Conservation (phyloP, 164 flowering plant genomes). For the Chloranthus sessilifolius region DNA sequence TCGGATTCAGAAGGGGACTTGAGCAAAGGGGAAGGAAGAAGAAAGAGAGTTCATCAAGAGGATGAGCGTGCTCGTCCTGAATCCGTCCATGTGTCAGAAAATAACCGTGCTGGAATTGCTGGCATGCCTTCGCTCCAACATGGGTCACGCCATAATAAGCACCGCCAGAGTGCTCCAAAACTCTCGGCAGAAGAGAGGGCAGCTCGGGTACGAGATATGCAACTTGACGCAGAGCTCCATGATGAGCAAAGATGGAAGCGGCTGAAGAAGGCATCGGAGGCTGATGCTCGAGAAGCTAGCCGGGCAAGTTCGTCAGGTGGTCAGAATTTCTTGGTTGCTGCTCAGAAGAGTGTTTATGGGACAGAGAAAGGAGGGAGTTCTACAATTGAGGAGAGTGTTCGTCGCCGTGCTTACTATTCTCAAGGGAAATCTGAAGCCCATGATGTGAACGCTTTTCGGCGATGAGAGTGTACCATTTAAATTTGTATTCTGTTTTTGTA, state of each 20-base stretch:
- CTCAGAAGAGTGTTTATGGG: slow-evolving; percentile 70
- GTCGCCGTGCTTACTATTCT: slow-evolving; percentile 60
- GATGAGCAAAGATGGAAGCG: slow-evolving; percentile 92
- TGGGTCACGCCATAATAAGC: slow-evolving; percentile 32
- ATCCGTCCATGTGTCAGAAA: neutral
- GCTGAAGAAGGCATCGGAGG: slow-evolving; percentile 76
- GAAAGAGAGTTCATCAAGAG: slow-evolving; percentile 11
- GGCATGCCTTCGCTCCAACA: slow-evolving; percentile 5
- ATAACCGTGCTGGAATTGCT: neutral
- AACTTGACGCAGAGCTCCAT: slow-evolving; percentile 77
- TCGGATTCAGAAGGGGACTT: slow-evolving; percentile 8
- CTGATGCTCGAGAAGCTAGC: slow-evolving; percentile 59
- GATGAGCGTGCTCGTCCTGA: slow-evolving; percentile 7
- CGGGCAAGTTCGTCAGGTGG: slow-evolving; percentile 23
- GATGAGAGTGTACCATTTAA: too few relatives aligned
- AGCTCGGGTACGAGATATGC: slow-evolving; percentile 83
- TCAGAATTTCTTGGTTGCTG: slow-evolving; percentile 63
- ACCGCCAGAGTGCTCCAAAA: slow-evolving; percentile 36
- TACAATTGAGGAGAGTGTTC: slow-evolving; percentile 87
- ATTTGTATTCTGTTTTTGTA: too few relatives aligned
- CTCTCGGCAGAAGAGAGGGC: slow-evolving; percentile 89
- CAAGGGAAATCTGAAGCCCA: slow-evolving; percentile 50
- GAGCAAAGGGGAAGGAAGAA: slow-evolving; percentile 8
- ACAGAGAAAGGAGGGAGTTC: slow-evolving; percentile 89
- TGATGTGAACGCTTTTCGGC: slow-evolving; percentile 77